A percentile compares a stretch with the other conserved stretches of the same genome.
phyloP scores from a whole-genome alignment of 192 early-diverging fungal species.

The Coemansia javaensis region DNA sequence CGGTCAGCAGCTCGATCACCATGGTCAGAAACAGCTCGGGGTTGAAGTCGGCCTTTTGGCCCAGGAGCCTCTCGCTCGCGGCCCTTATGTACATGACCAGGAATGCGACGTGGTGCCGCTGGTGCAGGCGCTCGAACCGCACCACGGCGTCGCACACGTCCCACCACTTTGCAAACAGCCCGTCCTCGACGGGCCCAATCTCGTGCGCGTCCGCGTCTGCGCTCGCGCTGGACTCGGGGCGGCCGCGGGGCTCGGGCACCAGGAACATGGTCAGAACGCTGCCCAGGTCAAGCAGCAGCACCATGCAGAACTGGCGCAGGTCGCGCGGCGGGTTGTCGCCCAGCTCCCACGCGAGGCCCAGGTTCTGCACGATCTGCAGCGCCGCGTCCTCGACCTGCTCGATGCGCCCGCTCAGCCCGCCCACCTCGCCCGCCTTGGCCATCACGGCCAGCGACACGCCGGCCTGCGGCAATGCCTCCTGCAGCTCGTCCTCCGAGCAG shows the following conservation, averaged over 20 bases:
- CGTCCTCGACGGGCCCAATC: slow-evolving; percentile 41
- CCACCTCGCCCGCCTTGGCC: slow-evolving; percentile 33
- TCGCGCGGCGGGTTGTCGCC: slow-evolving; percentile 49
- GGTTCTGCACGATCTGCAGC: slow-evolving; percentile 48
- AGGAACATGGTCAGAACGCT: slow-evolving; percentile 43
- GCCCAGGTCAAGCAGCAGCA: slow-evolving; percentile 42
- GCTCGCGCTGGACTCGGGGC: slow-evolving; percentile 10
- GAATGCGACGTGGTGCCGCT: slow-evolving; percentile 22
- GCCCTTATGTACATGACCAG: slow-evolving; percentile 42
- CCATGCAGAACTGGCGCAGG: slow-evolving; percentile 51
- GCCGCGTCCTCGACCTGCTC: slow-evolving; percentile 51
- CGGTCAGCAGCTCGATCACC: slow-evolving; percentile 47
- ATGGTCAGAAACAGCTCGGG: slow-evolving; percentile 45
- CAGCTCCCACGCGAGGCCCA: slow-evolving; percentile 51
- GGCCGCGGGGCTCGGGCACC: slow-evolving; percentile 8
- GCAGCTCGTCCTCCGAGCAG: slow-evolving; percentile 46
- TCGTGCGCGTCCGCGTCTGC: slow-evolving; percentile 27
- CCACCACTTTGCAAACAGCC: slow-evolving; percentile 45
- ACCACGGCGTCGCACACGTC: slow-evolving; percentile 42
- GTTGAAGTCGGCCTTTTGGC: slow-evolving; percentile 45
- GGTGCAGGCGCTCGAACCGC: slow-evolving; percentile 29
- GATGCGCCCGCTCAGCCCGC: slow-evolving; percentile 32
- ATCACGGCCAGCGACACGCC: slow-evolving; percentile 39
- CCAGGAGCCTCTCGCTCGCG: slow-evolving; percentile 42
- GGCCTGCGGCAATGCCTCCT: slow-evolving; percentile 35